phyloP scores from a whole-genome alignment of 495 filamentous ascomycete genomes.

The Penicillium herquei region DNA sequence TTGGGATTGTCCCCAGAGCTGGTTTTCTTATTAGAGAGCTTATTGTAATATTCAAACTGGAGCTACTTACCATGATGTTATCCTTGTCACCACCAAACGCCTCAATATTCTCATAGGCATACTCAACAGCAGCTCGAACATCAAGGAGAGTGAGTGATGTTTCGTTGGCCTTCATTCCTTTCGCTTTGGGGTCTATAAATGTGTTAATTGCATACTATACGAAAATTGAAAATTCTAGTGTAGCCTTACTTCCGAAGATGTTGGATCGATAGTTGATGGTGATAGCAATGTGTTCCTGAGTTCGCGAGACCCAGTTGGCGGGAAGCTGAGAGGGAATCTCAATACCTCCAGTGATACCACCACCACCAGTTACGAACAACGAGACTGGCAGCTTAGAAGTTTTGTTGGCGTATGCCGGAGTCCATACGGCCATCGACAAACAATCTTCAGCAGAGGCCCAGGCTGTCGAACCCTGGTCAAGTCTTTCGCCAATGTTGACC shows the following conservation, averaged over 20 bases:
- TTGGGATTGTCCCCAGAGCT: conserved; percentile 42
- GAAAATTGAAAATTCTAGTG: not conserved
- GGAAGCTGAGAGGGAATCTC: conserved; percentile 45
- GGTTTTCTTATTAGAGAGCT: conserved; percentile 18
- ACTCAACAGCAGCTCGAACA: conserved; percentile 58
- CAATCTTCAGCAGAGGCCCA: conserved; percentile 22
- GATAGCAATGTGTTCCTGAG: conserved; percentile 53
- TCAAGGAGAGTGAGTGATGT: conserved; percentile 55
- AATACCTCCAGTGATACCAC: conserved; percentile 30
- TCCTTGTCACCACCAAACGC: conserved; percentile 60
- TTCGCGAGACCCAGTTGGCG: conserved; percentile 42
- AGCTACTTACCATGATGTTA: conserved; percentile 23
- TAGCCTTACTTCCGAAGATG: conserved; percentile 19
- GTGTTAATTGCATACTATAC: not conserved
- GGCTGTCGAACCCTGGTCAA: conserved; percentile 11
- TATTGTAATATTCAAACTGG: conserved; percentile 5
- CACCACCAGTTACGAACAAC: conserved; percentile 18
- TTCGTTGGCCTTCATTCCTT: conserved; percentile 17
- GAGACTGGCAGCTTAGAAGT: conserved; percentile 14
- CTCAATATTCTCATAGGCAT: conserved; percentile 50
- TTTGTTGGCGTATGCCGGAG: conserved; percentile 9
- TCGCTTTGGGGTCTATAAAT: conserved; percentile 12
- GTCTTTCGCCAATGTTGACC: conserved; percentile 9
- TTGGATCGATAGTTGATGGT: conserved; percentile 42
- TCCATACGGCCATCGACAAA: conserved; percentile 19